Conservation (phyloP, 139 green algal species). For the Closterium sp. region DNA sequence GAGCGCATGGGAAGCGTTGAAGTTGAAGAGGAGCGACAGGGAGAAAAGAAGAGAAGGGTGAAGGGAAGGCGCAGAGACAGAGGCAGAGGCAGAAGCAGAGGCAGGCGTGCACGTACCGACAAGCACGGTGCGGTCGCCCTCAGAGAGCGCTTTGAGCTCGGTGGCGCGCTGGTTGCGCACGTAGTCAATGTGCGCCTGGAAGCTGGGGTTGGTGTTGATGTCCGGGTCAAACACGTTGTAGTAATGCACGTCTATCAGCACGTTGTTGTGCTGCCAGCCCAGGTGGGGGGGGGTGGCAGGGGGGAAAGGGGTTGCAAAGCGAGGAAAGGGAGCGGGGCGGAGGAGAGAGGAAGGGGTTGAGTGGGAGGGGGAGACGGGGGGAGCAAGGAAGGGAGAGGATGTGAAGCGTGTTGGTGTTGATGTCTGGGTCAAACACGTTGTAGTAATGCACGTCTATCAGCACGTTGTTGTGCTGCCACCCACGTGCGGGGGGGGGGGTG, state of each 20-base stretch:
- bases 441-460: constrained; percentile 37
- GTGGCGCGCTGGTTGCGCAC: neutral
- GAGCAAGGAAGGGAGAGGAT: no score
- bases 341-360: no score
- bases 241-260: constrained; percentile 37
- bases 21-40: neutral
- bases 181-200: neutral
- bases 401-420: constrained; percentile 10
- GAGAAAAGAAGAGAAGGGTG: neutral
- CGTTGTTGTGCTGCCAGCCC: constrained; percentile 7
- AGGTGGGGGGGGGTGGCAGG: no score
- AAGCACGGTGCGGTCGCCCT: constrained; percentile 18
- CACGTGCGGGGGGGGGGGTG: no score
- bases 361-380: no score
- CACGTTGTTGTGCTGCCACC: constrained; percentile 27
- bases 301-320: no score
- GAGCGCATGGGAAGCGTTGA: neutral
- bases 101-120: neutral
- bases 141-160: neutral
- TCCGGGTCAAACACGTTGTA: constrained; percentile 30
- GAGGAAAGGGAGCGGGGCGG: no score
- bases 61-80: neutral
- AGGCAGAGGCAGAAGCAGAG: neutral
- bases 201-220: constrained; percentile 12
- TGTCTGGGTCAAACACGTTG: constrained; percentile 28